Percentiles rank a stretch among this genome's conserved stretches.
Conservation (phyloP, 805 yeast species). For the Cyberlindnera amylophila region DNA sequence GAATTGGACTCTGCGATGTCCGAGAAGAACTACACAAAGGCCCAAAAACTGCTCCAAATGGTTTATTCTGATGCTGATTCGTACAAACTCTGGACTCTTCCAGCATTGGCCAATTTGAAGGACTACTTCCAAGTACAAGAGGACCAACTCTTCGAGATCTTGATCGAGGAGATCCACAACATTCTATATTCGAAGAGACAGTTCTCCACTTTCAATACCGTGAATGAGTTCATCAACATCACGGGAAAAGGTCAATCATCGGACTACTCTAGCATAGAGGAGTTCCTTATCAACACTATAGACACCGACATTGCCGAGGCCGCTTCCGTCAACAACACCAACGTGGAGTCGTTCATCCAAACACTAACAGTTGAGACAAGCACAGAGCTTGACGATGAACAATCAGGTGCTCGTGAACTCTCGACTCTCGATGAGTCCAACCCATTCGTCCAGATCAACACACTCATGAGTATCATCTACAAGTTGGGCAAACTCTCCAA, state of each 20-base stretch:
- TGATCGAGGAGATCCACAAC: constrained; percentile 72
- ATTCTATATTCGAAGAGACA: constrained; percentile 57
- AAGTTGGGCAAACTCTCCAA: constrained; percentile 59
- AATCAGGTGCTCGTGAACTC: constrained; percentile 24
- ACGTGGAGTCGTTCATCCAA: constrained; percentile 34
- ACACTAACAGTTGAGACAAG: constrained; percentile 20
- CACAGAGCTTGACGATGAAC: constrained; percentile 25
- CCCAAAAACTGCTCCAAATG: constrained; percentile 49
- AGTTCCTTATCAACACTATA: constrained; percentile 50
- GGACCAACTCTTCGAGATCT: constrained; percentile 59
- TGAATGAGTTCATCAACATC: constrained; percentile 18
- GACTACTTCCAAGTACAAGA: constrained; percentile 53
- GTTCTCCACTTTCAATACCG: constrained; percentile 21
- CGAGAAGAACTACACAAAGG: constrained; percentile 66
- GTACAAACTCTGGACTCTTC: constrained; percentile 54
- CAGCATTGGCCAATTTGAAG: constrained; percentile 48
- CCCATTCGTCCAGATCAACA: constrained; percentile 51
- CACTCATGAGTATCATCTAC: constrained; percentile 51
- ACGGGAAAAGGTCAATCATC: too few species aligned
- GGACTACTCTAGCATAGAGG: constrained; percentile 45
- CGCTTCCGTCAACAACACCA: constrained; percentile 36
- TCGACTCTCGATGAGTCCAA: constrained; percentile 36
- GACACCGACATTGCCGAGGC: constrained; percentile 53
- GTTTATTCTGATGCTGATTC: constrained; percentile 45
- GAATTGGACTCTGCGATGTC: constrained; percentile 62